Evolutionary conservation across 2,329 filamentous ascomycete genomes (phyloP).

Genomic region (Microdochium nivale): DNA sequence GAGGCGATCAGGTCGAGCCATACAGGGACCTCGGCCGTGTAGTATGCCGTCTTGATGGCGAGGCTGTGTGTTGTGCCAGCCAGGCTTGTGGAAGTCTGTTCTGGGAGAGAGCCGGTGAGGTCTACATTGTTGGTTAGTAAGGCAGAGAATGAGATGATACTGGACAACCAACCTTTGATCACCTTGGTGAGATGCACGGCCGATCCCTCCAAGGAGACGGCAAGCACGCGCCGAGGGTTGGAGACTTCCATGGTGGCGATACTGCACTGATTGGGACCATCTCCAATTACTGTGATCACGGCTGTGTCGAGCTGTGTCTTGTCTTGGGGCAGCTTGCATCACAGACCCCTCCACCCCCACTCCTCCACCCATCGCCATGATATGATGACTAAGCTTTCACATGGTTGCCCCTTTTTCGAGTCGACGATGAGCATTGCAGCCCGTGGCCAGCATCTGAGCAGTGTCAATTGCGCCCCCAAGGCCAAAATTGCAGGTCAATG

Average conservation of each 20-base stretch:
- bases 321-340: too few species aligned
- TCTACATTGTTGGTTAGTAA: slow-evolving; percentile 26
- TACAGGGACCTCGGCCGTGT: slow-evolving; percentile 50
- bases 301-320: too few species aligned
- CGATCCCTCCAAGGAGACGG: slow-evolving; percentile 41
- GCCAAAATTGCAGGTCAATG: too few species aligned
- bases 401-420: too few species aligned
- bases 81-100: slow-evolving; percentile 30
- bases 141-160: neutral
- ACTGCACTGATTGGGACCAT: slow-evolving; percentile 1
- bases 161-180: slow-evolving; percentile 37
- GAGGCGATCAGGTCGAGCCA: slow-evolving; percentile 56
- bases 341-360: too few species aligned
- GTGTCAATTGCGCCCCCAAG: too few species aligned
- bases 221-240: slow-evolving; percentile 49
- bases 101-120: slow-evolving; percentile 39
- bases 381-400: too few species aligned
- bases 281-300: neutral
- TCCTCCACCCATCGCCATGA: too few species aligned
- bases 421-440: too few species aligned
- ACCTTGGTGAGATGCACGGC: slow-evolving; percentile 37
- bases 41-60: slow-evolving; percentile 50
- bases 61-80: slow-evolving; percentile 53
- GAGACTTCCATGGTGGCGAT: slow-evolving; percentile 27
- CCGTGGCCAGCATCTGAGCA: too few species aligned